phyloP scores from a whole-genome alignment of 768 basidiomycete genomes.

The Leccinellum luteum region DNA sequence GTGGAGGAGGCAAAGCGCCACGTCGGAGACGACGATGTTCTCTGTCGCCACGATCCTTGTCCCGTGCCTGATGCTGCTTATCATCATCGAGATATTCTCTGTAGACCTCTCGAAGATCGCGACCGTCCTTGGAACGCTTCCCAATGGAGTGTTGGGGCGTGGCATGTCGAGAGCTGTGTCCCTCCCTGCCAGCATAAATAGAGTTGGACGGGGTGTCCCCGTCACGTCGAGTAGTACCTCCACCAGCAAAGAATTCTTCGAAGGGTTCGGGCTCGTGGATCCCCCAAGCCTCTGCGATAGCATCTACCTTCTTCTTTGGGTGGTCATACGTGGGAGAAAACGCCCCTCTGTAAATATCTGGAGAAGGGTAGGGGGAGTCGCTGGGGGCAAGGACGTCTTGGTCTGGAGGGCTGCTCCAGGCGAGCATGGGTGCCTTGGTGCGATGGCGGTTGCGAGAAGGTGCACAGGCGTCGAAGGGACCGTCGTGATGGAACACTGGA shows the following conservation, averaged over 20 bases:
- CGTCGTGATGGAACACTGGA: conserved; percentile 89
- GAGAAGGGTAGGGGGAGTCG: conserved; percentile 51
- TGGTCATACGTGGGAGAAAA: conserved; percentile 54
- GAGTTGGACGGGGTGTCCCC: conserved; percentile 64
- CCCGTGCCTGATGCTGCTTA: conserved; percentile 24
- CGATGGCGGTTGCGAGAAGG: conserved; percentile 84
- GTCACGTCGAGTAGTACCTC: conserved; percentile 48
- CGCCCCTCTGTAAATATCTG: conserved; percentile 37
- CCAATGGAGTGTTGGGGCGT: conserved; percentile 37
- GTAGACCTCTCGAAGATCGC: conserved; percentile 48
- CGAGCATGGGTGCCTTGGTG: conserved; percentile 78
- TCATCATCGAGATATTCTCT: conserved; percentile 44
- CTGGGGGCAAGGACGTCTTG: conserved; percentile 41
- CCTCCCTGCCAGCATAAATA: conserved; percentile 65
- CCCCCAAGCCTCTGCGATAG: conserved; percentile 90
- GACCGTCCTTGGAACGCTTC: conserved; percentile 46
- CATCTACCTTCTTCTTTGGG: conserved; percentile 83
- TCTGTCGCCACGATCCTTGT: conserved; percentile 36
- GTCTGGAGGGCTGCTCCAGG: conserved; percentile 53
- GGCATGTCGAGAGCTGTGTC: conserved; percentile 35
- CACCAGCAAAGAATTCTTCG: conserved; percentile 86
- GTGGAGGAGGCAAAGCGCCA: conserved; percentile 68
- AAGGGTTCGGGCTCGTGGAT: conserved; percentile 90
- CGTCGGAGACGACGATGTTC: conserved; percentile 43
- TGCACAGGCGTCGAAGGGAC: conserved; percentile 89